Evolutionary conservation across 345 rosid species (phyloP).

Genomic region (Eutrema japonicum): DNA sequence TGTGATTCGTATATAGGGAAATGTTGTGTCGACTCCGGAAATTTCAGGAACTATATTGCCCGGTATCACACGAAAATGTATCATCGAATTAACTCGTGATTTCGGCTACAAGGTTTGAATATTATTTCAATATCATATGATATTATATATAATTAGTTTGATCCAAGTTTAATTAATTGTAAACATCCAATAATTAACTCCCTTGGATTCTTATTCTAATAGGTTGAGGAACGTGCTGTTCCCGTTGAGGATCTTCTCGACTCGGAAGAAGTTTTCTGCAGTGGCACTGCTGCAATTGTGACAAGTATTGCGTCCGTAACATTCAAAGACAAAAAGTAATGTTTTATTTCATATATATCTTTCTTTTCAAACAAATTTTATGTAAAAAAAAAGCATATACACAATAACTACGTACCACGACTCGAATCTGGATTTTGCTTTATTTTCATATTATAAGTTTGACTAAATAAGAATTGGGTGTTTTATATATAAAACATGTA

Average conservation of each 20-base stretch:
- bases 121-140: not conserved
- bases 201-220: not conserved
- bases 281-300: conserved; percentile 79
- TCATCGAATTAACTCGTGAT: conserved; percentile 75
- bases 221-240: conserved; percentile 45
- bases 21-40: conserved; percentile 71
- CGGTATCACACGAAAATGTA: conserved; percentile 82
- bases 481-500: conserved; percentile 2
- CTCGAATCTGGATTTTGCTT: not conserved
- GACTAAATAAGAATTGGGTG: not conserved
- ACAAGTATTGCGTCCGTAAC: conserved; percentile 60
- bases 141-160: not conserved
- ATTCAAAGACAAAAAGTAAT: conserved; percentile 35
- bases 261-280: conserved; percentile 82
- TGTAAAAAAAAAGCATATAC: not conserved
- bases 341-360: not conserved
- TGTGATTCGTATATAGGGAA: conserved; percentile 50
- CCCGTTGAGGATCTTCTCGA: conserved; percentile 54
- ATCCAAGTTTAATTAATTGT: not conserved
- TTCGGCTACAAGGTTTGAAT: conserved; percentile 68
- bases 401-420: not conserved
- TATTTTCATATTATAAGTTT: not conserved
- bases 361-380: not conserved
- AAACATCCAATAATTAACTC: not conserved
- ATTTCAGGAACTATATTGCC: conserved; percentile 83